Conservation (phyloP, 768 basidiomycete species). For the Auricularia sp. region DNA sequence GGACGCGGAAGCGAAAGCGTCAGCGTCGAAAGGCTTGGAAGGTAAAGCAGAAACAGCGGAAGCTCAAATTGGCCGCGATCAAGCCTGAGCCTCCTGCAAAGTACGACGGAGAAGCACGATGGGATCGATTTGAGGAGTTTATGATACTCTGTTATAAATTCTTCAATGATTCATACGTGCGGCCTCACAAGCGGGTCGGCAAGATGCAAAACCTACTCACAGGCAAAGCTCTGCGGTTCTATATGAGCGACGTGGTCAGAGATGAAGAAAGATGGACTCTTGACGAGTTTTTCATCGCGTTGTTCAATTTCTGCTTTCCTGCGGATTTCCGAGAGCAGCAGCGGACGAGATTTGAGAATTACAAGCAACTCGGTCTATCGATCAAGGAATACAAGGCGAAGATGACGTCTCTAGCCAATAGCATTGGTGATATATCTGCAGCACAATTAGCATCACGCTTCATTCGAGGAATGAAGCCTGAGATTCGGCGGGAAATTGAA, state of each 20-base stretch:
- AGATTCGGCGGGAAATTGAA: neutral
- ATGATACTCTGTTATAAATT: too few relatives aligned
- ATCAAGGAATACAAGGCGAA: neutral
- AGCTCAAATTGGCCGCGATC: too few relatives aligned
- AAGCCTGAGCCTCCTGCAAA: too few relatives aligned
- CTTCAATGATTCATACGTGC: too few relatives aligned
- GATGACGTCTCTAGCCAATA: neutral
- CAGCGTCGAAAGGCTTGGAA: too few relatives aligned
- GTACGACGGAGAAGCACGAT: too few relatives aligned
- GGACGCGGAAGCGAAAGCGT: too few relatives aligned
- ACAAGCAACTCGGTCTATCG: neutral
- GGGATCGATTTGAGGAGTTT: too few relatives aligned
- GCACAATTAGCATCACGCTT: neutral
- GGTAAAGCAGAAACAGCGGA: too few relatives aligned
- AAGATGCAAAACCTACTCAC: neutral
- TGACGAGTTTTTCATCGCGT: neutral
- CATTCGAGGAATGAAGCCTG: neutral
- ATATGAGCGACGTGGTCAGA: neutral
- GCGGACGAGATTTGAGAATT: neutral
- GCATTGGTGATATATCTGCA: neutral
- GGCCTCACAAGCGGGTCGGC: too few relatives aligned
- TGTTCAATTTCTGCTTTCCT: neutral
- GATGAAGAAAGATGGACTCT: neutral
- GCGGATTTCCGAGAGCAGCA: neutral
- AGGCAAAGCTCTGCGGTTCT: neutral